Percentiles rank a stretch among this genome's conserved stretches.
These are phyloP conservation scores for Aurinia saxatilis DNA, from an alignment of 345 rosid species.

Conservation along the genomic window DNA sequence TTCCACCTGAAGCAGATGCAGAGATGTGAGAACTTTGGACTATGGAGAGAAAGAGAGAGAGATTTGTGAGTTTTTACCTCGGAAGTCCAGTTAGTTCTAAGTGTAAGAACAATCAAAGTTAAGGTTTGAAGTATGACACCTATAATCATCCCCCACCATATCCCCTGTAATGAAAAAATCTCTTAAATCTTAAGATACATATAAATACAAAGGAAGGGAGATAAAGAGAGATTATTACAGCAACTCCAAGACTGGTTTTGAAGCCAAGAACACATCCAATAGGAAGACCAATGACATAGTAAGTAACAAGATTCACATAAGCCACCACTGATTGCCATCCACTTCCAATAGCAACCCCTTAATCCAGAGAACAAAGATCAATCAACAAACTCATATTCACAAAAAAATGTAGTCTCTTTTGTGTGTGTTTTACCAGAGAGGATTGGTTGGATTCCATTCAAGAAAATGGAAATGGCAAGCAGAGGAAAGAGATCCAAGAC, in stretches of 20 bases:
- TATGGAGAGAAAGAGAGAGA: neutral
- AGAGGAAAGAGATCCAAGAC: slow-evolving; percentile 63
- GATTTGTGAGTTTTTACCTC: slow-evolving; percentile 43
- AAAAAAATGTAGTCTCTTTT: neutral
- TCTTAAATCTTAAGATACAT: neutral
- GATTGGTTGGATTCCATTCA: slow-evolving; percentile 91
- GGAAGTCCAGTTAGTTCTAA: slow-evolving; percentile 62
- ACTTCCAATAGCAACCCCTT: slow-evolving; percentile 97
- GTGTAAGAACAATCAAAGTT: slow-evolving; percentile 57
- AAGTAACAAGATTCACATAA: slow-evolving; percentile 66
- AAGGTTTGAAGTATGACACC: slow-evolving; percentile 66
- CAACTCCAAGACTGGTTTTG: slow-evolving; percentile 71
- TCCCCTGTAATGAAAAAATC: slow-evolving; percentile 45
- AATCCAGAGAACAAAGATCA: neutral
- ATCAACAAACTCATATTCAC: neutral
- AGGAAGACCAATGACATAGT: slow-evolving; percentile 86
- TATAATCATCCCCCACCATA: slow-evolving; percentile 93
- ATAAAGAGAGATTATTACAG: slow-evolving; percentile 37
- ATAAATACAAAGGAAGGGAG: neutral
- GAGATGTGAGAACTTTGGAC: neutral
- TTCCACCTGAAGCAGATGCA: slow-evolving; percentile 43
- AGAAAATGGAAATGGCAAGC: slow-evolving; percentile 74
- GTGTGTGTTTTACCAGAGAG: slow-evolving; percentile 59
- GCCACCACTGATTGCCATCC: slow-evolving; percentile 98
- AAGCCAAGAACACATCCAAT: slow-evolving; percentile 87